phyloP scores from a whole-genome alignment of 371 early-diverging fungal genomes.

The Mucor plumbeus region DNA sequence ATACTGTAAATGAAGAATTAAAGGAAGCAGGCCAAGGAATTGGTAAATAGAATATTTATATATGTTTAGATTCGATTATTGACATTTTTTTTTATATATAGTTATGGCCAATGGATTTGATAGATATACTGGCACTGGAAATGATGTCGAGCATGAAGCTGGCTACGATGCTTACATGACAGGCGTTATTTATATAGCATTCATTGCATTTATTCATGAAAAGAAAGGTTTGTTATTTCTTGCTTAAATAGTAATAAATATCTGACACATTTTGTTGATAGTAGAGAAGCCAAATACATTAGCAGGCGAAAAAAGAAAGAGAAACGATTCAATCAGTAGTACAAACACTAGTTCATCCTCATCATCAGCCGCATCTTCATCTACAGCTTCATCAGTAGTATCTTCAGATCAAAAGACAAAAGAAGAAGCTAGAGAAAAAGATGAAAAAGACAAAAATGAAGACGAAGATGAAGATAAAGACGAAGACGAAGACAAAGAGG shows the following conservation, averaged over 20 bases:
- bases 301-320: conserved; percentile 15
- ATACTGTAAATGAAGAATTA: conserved; percentile 38
- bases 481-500: conserved; percentile 6
- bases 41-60: conserved; percentile 34
- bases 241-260: too few species aligned
- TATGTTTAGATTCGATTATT: not conserved
- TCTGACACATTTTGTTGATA: not conserved
- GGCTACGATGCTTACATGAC: conserved; percentile 92
- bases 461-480: not conserved
- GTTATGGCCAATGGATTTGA: conserved; percentile 44
- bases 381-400: not conserved
- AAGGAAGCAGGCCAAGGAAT: conserved; percentile 41
- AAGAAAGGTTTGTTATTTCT: conserved; percentile 26
- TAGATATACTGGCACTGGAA: conserved; percentile 33
- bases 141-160: conserved; percentile 77
- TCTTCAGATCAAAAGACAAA: not conserved
- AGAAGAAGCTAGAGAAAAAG: not conserved
- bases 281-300: not conserved
- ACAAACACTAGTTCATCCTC: not conserved
- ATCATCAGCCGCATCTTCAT: not conserved
- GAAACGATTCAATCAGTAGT: conserved; percentile 2
- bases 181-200: conserved; percentile 72
- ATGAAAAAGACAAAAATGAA: too few species aligned
- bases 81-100: conserved; percentile 10
- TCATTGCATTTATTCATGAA: conserved; percentile 54